A percentile compares a stretch with the other conserved stretches of the same genome.
These are phyloP conservation scores for Colletotrichum falcatum DNA, from an alignment of 2,329 filamentous ascomycete species.

Conservation along the genomic window DNA sequence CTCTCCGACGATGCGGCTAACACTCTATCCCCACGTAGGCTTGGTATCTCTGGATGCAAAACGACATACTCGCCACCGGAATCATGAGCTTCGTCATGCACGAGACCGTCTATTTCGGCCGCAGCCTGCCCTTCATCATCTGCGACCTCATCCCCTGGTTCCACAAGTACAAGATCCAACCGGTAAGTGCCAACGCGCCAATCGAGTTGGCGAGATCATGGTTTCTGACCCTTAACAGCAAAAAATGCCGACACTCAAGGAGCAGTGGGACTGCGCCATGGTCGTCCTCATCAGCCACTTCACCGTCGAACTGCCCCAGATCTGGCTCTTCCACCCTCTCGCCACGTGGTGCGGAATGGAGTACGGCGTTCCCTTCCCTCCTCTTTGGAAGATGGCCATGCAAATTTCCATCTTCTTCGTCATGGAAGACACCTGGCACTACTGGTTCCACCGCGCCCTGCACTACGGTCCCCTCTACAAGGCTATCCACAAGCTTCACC, in stretches of 20 bases:
- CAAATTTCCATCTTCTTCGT: conserved; percentile 97
- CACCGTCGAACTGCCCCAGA: conserved; percentile 97
- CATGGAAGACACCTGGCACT: conserved; percentile 97
- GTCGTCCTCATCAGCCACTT: conserved; percentile 96
- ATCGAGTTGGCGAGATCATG: not conserved
- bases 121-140: conserved; percentile 90
- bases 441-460: conserved; percentile 92
- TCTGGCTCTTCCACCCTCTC: conserved; percentile 99
- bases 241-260: conserved; percentile 91
- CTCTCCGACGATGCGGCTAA: conserved; percentile 31
- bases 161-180: conserved; percentile 94
- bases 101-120: conserved; percentile 94
- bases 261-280: conserved; percentile 94
- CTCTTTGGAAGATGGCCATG: conserved; percentile 85
- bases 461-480: conserved; percentile 98
- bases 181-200: conserved; percentile 63
- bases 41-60: conserved; percentile 99
- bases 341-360: conserved; percentile 92
- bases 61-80: conserved; percentile 94
- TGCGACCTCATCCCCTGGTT: conserved; percentile 90
- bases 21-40: conserved; percentile 58
- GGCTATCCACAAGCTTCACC: conserved; percentile 98
- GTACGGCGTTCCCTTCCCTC: conserved; percentile 90
- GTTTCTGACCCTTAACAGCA: conserved; percentile 50
- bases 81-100: conserved; percentile 98